Evolutionary conservation across 345 rosid genomes (phyloP).

Genomic region (Murraya koenigii): DNA sequence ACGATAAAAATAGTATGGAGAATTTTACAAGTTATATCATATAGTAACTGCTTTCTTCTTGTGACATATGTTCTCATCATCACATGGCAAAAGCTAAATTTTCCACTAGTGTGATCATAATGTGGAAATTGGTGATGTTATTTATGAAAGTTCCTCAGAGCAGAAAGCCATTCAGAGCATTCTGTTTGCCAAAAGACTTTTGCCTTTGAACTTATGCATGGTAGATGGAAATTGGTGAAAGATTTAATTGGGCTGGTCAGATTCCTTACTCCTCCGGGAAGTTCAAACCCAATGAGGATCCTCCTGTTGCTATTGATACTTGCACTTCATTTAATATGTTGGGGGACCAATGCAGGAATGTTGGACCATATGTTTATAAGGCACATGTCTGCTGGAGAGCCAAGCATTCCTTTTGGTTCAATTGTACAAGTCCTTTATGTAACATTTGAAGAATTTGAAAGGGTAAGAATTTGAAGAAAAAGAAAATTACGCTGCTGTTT

Average conservation of each 20-base stretch:
- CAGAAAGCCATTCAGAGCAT: background rate
- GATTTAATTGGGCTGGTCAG: background rate
- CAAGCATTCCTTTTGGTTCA: background rate
- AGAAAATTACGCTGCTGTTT: background rate
- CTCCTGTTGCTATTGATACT: slow-evolving; percentile 5
- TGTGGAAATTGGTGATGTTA: background rate
- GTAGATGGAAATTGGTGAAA: slow-evolving; percentile 13
- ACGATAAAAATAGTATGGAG: background rate
- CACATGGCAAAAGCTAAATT: background rate
- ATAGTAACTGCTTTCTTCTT: background rate
- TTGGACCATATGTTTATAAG: background rate
- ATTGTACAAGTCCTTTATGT: background rate
- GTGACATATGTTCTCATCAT: background rate
- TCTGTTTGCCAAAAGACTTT: background rate
- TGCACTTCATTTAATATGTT: slow-evolving; percentile 3
- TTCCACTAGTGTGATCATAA: background rate
- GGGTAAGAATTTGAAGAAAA: background rate
- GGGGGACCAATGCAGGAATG: slow-evolving; percentile 1
- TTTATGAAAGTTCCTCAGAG: background rate
- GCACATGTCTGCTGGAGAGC: background rate
- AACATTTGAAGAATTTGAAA: no score
- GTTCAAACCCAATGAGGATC: background rate
- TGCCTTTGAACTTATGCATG: background rate
- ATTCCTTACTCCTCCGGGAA: background rate
- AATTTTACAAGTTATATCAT: background rate